These are phyloP conservation scores for Amoebophrya sp. DNA, from an alignment of 169 alveolate species.

Conservation along the genomic window DNA sequence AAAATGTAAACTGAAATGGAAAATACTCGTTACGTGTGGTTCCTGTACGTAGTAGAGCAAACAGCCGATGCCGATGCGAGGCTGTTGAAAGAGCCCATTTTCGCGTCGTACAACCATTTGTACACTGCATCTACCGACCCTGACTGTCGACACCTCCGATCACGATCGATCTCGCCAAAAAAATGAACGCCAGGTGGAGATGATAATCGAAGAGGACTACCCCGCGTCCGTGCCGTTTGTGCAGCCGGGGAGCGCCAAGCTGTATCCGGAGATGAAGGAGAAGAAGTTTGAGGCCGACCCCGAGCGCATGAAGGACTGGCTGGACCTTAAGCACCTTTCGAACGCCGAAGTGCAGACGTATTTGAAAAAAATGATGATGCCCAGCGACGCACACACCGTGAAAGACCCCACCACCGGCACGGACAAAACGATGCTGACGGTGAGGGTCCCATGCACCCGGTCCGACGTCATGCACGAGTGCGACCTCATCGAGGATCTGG, in stretches of 20 bases:
- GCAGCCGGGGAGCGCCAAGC: not conserved
- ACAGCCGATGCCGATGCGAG: too few relatives aligned
- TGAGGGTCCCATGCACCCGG: constrained; percentile 17
- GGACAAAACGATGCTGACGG: too few relatives aligned
- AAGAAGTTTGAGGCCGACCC: not conserved
- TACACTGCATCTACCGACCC: too few relatives aligned
- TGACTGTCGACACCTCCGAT: too few relatives aligned
- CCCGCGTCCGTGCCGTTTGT: not conserved
- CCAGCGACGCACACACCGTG: not conserved
- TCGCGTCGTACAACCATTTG: too few relatives aligned
- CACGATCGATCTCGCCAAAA: too few relatives aligned
- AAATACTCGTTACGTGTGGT: too few relatives aligned
- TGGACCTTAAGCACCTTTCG: not conserved
- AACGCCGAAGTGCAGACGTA: not conserved
- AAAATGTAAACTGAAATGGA: too few relatives aligned
- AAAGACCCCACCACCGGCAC: too few relatives aligned
- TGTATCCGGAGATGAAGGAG: not conserved
- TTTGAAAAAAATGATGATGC: not conserved
- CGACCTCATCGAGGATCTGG: constrained; percentile 72
- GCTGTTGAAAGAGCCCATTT: too few relatives aligned
- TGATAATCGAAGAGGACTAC: not conserved
- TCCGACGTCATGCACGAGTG: constrained; percentile 64
- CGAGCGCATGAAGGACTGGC: not conserved
- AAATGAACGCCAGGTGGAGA: not conserved
- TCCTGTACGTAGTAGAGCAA: too few relatives aligned